Evolutionary conservation across 116 monocot species (phyloP).

Genomic region (Cymodocea nodosa): DNA sequence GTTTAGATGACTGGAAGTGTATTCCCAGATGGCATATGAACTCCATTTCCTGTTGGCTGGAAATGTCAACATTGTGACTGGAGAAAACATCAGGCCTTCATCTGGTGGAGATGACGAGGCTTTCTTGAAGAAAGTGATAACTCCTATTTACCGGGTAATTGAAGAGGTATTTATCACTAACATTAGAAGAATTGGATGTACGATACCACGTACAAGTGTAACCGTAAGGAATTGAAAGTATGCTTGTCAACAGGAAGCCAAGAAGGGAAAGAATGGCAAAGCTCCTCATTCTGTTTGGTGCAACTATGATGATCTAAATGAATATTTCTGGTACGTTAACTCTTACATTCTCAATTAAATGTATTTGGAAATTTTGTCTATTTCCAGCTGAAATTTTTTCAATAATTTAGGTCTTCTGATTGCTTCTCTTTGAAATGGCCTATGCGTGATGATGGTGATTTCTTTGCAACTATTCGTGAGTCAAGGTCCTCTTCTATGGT

Average conservation of each 20-base stretch:
- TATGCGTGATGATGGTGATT: constrained; percentile 90
- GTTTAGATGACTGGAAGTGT: constrained; percentile 2
- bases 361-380: not conserved
- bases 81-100: constrained; percentile 86
- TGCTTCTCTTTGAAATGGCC: constrained; percentile 99
- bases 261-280: constrained; percentile 77
- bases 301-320: constrained; percentile 98
- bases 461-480: constrained; percentile 67
- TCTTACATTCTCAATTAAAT: not conserved
- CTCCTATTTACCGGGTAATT: constrained; percentile 82
- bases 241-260: constrained; percentile 45
- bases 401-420: constrained; percentile 56
- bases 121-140: constrained; percentile 78
- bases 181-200: not conserved
- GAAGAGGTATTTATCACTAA: constrained; percentile 44
- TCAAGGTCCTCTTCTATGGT: constrained; percentile 35
- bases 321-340: constrained; percentile 82
- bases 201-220: not conserved
- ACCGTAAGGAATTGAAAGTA: not conserved
- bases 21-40: constrained; percentile 91
- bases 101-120: constrained; percentile 94
- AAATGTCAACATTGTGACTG: constrained; percentile 92
- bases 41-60: constrained; percentile 79
- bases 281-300: constrained; percentile 87
- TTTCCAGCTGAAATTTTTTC: not conserved